phyloP scores from a whole-genome alignment of 1,284 basidiomycete genomes.

The Cryptococcus amylolentus region DNA sequence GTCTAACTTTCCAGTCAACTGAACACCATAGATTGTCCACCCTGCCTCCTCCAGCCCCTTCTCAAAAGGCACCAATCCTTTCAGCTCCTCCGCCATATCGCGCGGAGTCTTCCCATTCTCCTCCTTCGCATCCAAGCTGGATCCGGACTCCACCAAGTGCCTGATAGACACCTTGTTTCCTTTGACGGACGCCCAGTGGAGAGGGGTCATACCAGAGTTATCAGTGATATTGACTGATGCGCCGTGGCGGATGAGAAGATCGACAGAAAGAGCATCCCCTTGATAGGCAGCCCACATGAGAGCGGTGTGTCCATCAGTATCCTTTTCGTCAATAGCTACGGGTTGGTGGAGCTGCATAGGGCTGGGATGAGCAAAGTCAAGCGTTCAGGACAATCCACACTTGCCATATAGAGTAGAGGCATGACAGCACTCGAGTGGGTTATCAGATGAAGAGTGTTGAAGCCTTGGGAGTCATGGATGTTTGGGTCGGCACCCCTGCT shows the following conservation, averaged over 20 bases:
- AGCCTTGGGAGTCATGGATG: constrained; percentile 87
- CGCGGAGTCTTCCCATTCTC: constrained; percentile 80
- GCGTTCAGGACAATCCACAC: constrained; percentile 10
- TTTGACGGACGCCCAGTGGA: constrained; percentile 99
- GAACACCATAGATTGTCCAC: constrained; percentile 54
- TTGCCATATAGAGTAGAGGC: constrained; percentile 78
- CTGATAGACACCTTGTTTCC: constrained; percentile 83
- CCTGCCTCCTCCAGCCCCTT: constrained; percentile 80
- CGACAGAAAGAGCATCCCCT: constrained; percentile 88
- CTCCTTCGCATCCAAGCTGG: constrained; percentile 76
- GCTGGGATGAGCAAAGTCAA: not conserved
- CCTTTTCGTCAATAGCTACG: constrained; percentile 78
- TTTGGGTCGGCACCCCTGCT: constrained; percentile 86
- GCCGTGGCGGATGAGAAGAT: constrained; percentile 82
- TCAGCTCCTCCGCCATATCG: constrained; percentile 93
- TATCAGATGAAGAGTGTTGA: constrained; percentile 91
- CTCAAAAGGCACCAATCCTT: constrained; percentile 81
- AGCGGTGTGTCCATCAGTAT: constrained; percentile 88
- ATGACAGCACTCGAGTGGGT: constrained; percentile 93
- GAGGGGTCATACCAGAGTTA: constrained; percentile 76
- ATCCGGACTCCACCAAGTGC: constrained; percentile 77
- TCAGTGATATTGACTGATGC: constrained; percentile 74
- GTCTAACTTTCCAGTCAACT: constrained; percentile 68
- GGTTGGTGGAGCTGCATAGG: constrained; percentile 68
- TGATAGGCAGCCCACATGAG: constrained; percentile 99